Evolutionary conservation across 192 early-diverging fungal genomes (phyloP).

Genomic region (Coemansia sp.): DNA sequence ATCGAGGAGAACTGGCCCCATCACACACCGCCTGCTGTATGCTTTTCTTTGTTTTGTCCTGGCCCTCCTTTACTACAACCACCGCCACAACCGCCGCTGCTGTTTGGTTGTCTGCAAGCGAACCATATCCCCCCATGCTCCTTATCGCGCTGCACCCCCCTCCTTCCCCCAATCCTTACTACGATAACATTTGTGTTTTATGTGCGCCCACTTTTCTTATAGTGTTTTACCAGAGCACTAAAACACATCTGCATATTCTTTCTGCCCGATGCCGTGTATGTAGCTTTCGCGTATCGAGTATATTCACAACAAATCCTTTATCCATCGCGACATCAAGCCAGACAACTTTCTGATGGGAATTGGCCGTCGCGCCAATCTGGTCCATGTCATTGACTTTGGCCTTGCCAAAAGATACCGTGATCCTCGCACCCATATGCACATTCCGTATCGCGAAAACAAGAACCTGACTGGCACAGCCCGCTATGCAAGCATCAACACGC

Average conservation of each 20-base stretch:
- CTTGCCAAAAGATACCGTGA: conserved; percentile 87
- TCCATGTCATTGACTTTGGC: conserved; percentile 91
- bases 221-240: neutral
- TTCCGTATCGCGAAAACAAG: conserved; percentile 91
- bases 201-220: neutral
- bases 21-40: neutral
- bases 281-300: conserved; percentile 73
- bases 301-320: conserved; percentile 84
- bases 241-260: neutral
- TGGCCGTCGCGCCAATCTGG: conserved; percentile 77
- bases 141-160: neutral
- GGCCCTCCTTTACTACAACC: neutral
- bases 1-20: too few relatives aligned
- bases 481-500: conserved; percentile 90
- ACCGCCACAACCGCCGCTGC: neutral
- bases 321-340: conserved; percentile 89
- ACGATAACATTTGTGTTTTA: neutral
- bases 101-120: neutral
- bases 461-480: conserved; percentile 90
- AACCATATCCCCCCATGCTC: neutral
- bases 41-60: neutral
- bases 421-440: conserved; percentile 79
- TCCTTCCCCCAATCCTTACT: neutral
- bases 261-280: neutral
- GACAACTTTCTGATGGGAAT: conserved; percentile 93